Percentiles rank a stretch among this genome's conserved stretches.
These are phyloP conservation scores for Starmerella powellii DNA, from an alignment of 805 yeast species.

Conservation along the genomic window DNA sequence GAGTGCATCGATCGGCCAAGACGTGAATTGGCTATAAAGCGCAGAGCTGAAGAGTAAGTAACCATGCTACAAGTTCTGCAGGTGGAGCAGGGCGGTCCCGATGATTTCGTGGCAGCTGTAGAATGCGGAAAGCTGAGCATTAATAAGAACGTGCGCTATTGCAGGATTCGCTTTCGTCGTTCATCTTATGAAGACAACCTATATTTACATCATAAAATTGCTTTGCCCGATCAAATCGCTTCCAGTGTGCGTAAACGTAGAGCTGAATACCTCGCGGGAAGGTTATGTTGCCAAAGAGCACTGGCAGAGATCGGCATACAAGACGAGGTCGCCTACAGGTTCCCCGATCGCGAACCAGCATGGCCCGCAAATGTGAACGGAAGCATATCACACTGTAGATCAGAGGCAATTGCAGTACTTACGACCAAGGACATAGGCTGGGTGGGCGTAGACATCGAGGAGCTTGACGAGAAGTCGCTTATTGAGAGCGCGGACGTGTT, in stretches of 20 bases:
- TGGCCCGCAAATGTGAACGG: slow-evolving; percentile 11
- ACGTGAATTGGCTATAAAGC: no score
- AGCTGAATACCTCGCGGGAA: slow-evolving; percentile 13
- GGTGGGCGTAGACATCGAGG: slow-evolving; percentile 13
- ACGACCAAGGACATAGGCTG: not conserved
- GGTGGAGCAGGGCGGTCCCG: no score
- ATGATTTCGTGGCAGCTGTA: no score
- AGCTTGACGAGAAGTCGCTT: not conserved
- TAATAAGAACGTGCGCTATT: no score
- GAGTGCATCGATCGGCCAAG: no score
- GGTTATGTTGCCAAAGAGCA: slow-evolving; percentile 5
- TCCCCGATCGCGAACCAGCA: slow-evolving; percentile 6
- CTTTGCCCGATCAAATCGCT: slow-evolving; percentile 2
- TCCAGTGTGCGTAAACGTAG: slow-evolving; percentile 6
- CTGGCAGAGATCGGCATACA: not conserved
- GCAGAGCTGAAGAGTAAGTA: no score
- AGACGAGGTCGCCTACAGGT: not conserved
- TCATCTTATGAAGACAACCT: no score
- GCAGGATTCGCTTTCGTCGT: no score
- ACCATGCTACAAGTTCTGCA: no score
- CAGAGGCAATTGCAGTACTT: slow-evolving; percentile 7
- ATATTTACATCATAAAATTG: not conserved
- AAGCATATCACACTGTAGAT: slow-evolving; percentile 11
- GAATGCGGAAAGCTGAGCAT: no score
- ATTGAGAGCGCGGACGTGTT: slow-evolving; percentile 1